Base-by-base conservation (phyloP, 192 early-diverging fungal species). In the Rhizoclosmatium sp. region DNA sequence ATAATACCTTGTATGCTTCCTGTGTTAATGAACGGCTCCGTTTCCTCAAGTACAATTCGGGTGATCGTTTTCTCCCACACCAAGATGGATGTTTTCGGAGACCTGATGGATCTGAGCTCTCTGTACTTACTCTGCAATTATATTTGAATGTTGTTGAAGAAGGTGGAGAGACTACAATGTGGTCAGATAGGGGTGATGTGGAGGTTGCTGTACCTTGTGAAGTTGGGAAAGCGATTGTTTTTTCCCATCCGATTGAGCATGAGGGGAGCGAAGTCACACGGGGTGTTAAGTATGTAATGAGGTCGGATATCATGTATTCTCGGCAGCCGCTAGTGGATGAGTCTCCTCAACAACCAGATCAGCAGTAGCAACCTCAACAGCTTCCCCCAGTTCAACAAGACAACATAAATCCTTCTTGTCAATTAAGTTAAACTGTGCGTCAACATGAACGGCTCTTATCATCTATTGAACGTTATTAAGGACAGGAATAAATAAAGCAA, bases 21-120 rank as follows among this genome's bases (percentile, higher is more conserved):
- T n/a, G 80, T 39, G 51, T 82, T 14, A 83, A 83, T 49, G 81
- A 83, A 60, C 81, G 81, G n/a, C 54, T 83, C 23, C 65, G 81
- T 4, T 70, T 83, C 49, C 76, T 83, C 47, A 44, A 62, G 40
- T 83, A 83, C 47, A 39, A 23, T 9, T 47, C 71, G 2, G 82
- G 77, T 14, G 82, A 83, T 19, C 10, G 39, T 1, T 83, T 83
- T 62, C n/a, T 40, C 62, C 48, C 72, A 9, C 82, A 83, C 64
- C 54, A n/a, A n/a, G 82, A 83, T 61, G 82, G 82, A 7, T 4
- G 16, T 2, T 83, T 71, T 62, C 47, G 14, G 1, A 14, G 49
- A 3, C 19, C 23, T 14, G 82, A 84, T 46, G 73, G 61, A 23
- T 46, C 12, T 12, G 81, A 82, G 61, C 45, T 48, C 4, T 39